Base-by-base conservation (phyloP, 208 protist species). In the Leishmania aethiopica region DNA sequence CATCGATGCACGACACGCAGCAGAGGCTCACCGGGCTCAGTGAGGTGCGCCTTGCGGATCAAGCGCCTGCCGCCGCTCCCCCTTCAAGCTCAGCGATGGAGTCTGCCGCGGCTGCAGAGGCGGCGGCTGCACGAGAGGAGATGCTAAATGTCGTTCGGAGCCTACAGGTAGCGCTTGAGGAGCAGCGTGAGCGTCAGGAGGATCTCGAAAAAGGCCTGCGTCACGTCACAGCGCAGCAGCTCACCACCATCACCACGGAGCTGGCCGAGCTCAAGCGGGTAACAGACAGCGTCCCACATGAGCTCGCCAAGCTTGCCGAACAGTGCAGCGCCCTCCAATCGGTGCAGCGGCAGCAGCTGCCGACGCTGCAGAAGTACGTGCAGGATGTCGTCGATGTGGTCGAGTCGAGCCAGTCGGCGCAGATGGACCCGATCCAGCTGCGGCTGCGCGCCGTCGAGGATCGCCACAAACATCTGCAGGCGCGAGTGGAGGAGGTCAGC, bases 261-360 rank as follows among this genome's bases (percentile, higher is more conserved):
- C 19, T 84, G 28, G 76, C 72, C 0, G 79, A 49, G 25, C 15
- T 83, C 35, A 73, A 66, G 71, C 51, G 42, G 49, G 76, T 60
- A 2, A 69, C 75, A 47, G 62, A 59, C 8, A n/a, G 69, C 35
- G 60, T 80, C 51, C 60, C 77, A 6, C 64, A 42, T 19, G 42
- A 67, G 15, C 2, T 87, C 1, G 6, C 66, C 42, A 57, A 66
- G 35, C 82, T 81, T 55, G 42, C 47, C 3, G 82, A 85, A 3
- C 70, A 85, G 64, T 81, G 42, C 62, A 67, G 53, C 37, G 59
- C 78, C 13, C 57, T 84, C 28, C 75, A 84, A n/a, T 60, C 71
- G 32, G n/a, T 55, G 60, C 84, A 87, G 70, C 84, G 79, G 57
- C 75, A 87, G 62, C 84, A 87, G 75, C 76, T 83, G 47, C 78